Evolutionary conservation across 495 filamentous ascomycete genomes (phyloP).

Genomic region (Annulohypoxylon stygium): DNA sequence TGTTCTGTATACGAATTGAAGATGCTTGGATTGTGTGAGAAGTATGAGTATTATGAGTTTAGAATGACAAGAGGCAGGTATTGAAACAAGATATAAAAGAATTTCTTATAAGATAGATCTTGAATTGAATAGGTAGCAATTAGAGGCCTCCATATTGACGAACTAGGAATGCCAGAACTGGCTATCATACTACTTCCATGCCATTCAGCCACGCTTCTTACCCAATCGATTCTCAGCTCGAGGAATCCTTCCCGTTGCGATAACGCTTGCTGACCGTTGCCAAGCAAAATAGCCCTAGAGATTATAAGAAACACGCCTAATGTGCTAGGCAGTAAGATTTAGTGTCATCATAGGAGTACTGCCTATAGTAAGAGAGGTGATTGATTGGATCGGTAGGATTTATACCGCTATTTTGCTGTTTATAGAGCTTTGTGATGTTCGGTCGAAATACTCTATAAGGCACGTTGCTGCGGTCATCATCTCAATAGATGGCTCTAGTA

Average conservation of each 20-base stretch:
- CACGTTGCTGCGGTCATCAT: neutral
- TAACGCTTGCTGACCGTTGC: slow-evolving; percentile 16
- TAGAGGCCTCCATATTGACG: slow-evolving; percentile 7
- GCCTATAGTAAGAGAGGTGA: slow-evolving; percentile 8
- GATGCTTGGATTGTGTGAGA: neutral
- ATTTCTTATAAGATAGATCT: neutral
- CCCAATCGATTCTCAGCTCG: slow-evolving; percentile 26
- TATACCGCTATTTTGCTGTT: slow-evolving; percentile 3
- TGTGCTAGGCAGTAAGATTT: neutral
- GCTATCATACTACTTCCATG: slow-evolving; percentile 8
- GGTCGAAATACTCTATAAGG: neutral
- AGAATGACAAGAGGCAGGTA: neutral
- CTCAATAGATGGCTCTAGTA: neutral
- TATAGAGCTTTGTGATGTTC: neutral
- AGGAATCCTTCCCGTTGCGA: slow-evolving; percentile 20
- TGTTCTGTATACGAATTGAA: neutral
- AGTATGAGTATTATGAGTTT: neutral
- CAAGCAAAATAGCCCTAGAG: slow-evolving; percentile 9
- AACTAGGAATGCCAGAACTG: neutral
- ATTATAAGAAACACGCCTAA: neutral
- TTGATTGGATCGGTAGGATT: neutral
- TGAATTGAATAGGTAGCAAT: neutral
- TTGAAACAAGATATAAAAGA: neutral
- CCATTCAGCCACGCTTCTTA: slow-evolving; percentile 33
- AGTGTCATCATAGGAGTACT: neutral